Conservation (phyloP, 2,329 filamentous ascomycete species). For the Aspergillus proliferans region DNA sequence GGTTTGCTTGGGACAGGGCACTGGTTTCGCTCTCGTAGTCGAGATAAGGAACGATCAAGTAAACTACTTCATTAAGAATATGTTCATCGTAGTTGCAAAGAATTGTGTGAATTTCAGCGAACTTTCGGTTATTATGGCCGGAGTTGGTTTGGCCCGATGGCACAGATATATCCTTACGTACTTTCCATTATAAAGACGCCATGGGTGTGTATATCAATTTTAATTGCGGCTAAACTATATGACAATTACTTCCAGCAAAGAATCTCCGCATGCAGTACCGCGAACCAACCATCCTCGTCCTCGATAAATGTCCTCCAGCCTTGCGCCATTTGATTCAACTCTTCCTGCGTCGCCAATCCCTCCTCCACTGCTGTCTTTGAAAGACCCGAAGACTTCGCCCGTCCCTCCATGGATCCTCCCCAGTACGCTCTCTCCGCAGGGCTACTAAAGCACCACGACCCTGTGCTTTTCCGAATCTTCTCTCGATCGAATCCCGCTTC, state of each 20-base stretch:
- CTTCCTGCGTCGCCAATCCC: slow-evolving; percentile 24
- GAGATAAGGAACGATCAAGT: no score
- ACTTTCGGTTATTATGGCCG: no score
- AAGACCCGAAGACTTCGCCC: slow-evolving; percentile 24
- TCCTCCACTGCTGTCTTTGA: slow-evolving; percentile 21
- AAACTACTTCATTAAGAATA: no score
- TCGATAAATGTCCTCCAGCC: slow-evolving; percentile 31
- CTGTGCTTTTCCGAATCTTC: slow-evolving; percentile 22
- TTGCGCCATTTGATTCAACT: slow-evolving; percentile 25
- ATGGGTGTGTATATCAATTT: no score
- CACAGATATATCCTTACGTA: no score
- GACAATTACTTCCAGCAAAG: slow-evolving; percentile 26
- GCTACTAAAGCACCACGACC: slow-evolving; percentile 31
- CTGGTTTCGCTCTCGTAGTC: no score
- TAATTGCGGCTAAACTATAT: not conserved
- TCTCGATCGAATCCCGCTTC: slow-evolving; percentile 26
- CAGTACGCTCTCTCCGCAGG: slow-evolving; percentile 28
- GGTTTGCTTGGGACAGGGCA: no score
- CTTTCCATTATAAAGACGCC: no score
- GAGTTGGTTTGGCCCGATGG: no score
- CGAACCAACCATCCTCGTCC: slow-evolving; percentile 33
- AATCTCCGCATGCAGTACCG: slow-evolving; percentile 33
- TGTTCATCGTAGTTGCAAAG: no score
- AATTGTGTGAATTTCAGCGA: no score
- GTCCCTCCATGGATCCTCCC: slow-evolving; percentile 29